Conservation (phyloP, 768 basidiomycete genomes). For the Tulasnella sp. region DNA sequence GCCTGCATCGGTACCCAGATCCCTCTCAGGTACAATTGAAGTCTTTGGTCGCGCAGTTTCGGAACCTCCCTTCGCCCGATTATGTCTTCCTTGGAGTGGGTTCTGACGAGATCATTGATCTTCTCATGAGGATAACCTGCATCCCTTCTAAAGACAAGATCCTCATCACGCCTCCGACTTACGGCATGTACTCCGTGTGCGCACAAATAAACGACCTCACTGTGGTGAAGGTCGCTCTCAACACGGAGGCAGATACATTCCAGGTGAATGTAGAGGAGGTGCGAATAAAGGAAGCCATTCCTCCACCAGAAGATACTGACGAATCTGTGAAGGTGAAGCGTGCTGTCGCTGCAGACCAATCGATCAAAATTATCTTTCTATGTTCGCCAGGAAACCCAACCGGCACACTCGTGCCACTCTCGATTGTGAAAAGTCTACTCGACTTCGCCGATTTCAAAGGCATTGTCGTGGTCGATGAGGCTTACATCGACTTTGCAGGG, state of each 20-base stretch:
- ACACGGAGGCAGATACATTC: conserved; percentile 76
- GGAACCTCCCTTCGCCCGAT: conserved; percentile 49
- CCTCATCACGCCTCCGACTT: conserved; percentile 85
- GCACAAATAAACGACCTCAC: conserved; percentile 92
- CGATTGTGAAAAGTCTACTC: conserved; percentile 54
- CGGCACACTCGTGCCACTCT: conserved; percentile 70
- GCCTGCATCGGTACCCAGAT: conserved; percentile 84
- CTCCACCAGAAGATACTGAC: background rate
- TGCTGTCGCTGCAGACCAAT: conserved; percentile 53
- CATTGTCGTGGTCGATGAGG: conserved; percentile 89
- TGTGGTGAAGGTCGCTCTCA: conserved; percentile 63
- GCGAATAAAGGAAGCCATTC: conserved; percentile 4
- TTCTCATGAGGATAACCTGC: conserved; percentile 85
- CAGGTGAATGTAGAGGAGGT: conserved; percentile 66
- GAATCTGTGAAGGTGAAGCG: conserved; percentile 47
- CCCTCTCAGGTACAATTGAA: conserved; percentile 80
- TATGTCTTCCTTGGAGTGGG: conserved; percentile 93
- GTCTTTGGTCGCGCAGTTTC: conserved; percentile 54
- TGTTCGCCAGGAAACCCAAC: conserved; percentile 98
- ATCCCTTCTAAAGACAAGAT: conserved; percentile 69
- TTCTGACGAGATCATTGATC: conserved; percentile 91
- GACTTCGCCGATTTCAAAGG: conserved; percentile 79
- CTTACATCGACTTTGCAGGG: conserved; percentile 88
- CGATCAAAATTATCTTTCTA: conserved; percentile 84
- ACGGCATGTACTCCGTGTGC: conserved; percentile 94